Evolutionary conservation across 2,329 filamentous ascomycete genomes (phyloP), one percentile per base, ranked within the genome.

Genomic region (Cryphonectria japonica): DNA sequence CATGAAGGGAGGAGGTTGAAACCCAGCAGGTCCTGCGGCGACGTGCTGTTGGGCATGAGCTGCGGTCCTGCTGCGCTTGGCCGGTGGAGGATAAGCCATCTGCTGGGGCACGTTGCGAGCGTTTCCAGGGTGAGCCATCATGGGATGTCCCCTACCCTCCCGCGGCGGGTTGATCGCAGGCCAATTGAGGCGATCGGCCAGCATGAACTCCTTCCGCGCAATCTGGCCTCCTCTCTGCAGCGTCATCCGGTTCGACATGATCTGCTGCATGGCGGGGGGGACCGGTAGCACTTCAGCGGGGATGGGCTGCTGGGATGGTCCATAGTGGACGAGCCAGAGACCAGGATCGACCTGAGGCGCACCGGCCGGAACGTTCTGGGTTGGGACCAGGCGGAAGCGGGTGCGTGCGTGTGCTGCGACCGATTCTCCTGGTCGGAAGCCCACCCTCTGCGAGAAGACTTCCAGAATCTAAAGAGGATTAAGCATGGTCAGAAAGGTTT

Each of bases 301-400:
- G 46, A 97, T 85, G 72, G 92, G 89, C 74, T 95, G 91, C 69
- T 88, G 88, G 9, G 93, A 88, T 70, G 91, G 91, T 50, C 92
- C 91, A 80, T 98, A 98, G 82, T 98, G 95, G 41, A 97, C 89
- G 68, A 99, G 90, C 92, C 94, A 98, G 22, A 98, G 85, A 71
- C 91, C 92, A 37, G 93, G 89, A 79, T 98, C 95, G 64, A 92
- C 88, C 73, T 89, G 88, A 19, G 92, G 89, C 60, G 89, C 86
- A 75, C 90, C 92, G 41, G 91, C 89, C 68, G 91, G 90, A 0
- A 91, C 89, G n/a, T 85, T 85, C 76, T 91, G 93, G 32, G 60
- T 64, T 32, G 91, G 89, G 57, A 92, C 84, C 57, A 99, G 88
- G 74, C 95, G 93, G 82, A 97, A 98, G 74, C 95, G 92, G 76